Percentiles rank a stretch among this genome's conserved stretches.
Conservation (phyloP, 2,329 filamentous ascomycete species). For the Graphilbum sp. region DNA sequence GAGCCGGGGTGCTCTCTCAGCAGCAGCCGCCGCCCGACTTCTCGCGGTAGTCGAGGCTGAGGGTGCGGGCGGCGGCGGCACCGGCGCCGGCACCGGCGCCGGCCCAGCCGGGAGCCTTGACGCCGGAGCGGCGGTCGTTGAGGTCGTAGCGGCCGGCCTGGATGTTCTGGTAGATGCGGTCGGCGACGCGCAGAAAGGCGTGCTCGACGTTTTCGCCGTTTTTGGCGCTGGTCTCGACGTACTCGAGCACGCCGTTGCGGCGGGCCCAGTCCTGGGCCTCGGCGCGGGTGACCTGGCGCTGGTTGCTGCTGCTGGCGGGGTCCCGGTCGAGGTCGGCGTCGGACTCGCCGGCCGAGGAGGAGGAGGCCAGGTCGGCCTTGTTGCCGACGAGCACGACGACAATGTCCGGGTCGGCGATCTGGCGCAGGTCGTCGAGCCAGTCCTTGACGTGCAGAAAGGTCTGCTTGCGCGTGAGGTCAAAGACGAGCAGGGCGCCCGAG, state of each 20-base stretch:
- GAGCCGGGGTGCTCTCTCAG: too few relatives aligned
- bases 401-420: conserved; percentile 91
- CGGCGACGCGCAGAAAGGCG: conserved; percentile 84
- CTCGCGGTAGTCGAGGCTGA: conserved; percentile 26
- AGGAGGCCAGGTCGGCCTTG: conserved; percentile 79
- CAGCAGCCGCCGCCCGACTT: conserved; percentile 32
- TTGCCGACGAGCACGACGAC: conserved; percentile 92
- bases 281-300: conserved; percentile 61
- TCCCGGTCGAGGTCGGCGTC: conserved; percentile 18
- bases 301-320: conserved; percentile 29
- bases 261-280: conserved; percentile 87
- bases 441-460: conserved; percentile 81
- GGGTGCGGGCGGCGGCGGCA: conserved; percentile 10
- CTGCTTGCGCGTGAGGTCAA: conserved; percentile 73
- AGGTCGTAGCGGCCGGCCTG: conserved; percentile 89
- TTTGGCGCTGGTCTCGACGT: conserved; percentile 94
- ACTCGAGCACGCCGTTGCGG: conserved; percentile 72
- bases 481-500: conserved; percentile 63
- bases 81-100: conserved; percentile 20
- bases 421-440: conserved; percentile 86
- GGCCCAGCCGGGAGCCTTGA: conserved; percentile 49
- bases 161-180: conserved; percentile 93
- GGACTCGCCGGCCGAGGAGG: conserved; percentile 27
- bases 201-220: conserved; percentile 86
- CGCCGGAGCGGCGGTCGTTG: conserved; percentile 80